These are phyloP conservation scores for Pseudozyma flocculosa DNA, from an alignment of 1,284 basidiomycete genomes.

Conservation along the genomic window DNA sequence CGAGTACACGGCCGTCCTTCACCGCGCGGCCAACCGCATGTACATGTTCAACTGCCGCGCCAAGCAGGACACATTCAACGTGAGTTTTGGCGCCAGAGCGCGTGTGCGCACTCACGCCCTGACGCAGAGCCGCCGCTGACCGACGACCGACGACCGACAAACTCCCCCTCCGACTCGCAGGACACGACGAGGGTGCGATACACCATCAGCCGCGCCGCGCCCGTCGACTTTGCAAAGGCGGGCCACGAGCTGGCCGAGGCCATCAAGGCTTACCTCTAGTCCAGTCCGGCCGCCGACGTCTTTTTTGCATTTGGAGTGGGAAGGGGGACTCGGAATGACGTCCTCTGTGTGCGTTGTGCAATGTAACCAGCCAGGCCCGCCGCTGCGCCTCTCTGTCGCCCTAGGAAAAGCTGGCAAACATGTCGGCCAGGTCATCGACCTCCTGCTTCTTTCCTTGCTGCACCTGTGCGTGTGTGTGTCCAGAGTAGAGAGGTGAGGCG, in stretches of 20 bases:
- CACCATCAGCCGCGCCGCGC: slow-evolving; percentile 41
- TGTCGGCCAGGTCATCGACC: slow-evolving; percentile 51
- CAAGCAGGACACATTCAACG: slow-evolving; percentile 62
- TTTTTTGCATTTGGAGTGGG: too few species aligned
- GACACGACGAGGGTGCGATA: slow-evolving; percentile 50
- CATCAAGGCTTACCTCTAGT: slow-evolving; percentile 41
- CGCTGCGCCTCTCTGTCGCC: too few species aligned
- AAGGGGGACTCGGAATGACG: too few species aligned
- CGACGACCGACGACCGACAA: too few species aligned
- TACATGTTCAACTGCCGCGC: slow-evolving; percentile 86
- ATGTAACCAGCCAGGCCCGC: too few species aligned
- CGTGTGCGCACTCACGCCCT: too few species aligned
- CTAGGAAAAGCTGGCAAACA: slow-evolving; percentile 41
- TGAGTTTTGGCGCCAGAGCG: slow-evolving; percentile 8
- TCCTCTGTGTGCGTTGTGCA: too few species aligned
- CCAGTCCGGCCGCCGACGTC: too few species aligned
- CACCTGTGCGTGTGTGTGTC: slow-evolving; percentile 6
- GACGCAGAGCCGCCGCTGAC: too few species aligned
- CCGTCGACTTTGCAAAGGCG: slow-evolving; percentile 49
- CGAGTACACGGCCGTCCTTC: slow-evolving; percentile 68
- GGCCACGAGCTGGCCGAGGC: slow-evolving; percentile 48
- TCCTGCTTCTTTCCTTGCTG: slow-evolving; percentile 43
- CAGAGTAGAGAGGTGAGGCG: neutral
- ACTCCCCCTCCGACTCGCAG: too few species aligned
- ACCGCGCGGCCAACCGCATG: slow-evolving; percentile 69